These are phyloP conservation scores for Metarhizium album DNA, from an alignment of 2,329 filamentous ascomycete genomes.

Conservation along the genomic window DNA sequence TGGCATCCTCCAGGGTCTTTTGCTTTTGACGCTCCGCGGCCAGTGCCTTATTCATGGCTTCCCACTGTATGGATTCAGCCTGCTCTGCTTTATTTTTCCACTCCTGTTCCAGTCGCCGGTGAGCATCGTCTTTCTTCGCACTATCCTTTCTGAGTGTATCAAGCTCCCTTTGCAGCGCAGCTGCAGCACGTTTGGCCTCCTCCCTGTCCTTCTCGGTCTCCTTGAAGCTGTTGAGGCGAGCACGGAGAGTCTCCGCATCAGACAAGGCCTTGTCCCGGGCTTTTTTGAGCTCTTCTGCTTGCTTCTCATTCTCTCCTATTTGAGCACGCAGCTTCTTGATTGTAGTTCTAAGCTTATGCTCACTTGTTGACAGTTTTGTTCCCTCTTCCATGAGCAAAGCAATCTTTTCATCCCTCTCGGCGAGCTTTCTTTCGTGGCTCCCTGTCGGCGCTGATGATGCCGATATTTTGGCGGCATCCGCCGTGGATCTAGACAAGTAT, in stretches of 20 bases:
- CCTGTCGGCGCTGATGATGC: constrained; percentile 51
- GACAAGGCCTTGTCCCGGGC: constrained; percentile 47
- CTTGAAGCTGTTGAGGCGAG: constrained; percentile 37
- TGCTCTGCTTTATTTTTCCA: constrained; percentile 56
- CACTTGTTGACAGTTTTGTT: constrained; percentile 72
- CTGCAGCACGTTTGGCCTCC: constrained; percentile 42
- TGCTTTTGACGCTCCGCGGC: constrained; percentile 51
- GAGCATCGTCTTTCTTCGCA: constrained; percentile 50
- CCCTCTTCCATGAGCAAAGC: constrained; percentile 87
- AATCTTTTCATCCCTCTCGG: constrained; percentile 85
- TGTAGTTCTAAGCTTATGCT: constrained; percentile 71
- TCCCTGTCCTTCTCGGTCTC: constrained; percentile 43
- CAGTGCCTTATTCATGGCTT: constrained; percentile 55
- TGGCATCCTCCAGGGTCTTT: constrained; percentile 44
- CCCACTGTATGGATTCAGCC: constrained; percentile 53
- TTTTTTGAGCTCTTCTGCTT: constrained; percentile 46
- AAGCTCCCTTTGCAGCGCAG: constrained; percentile 31
- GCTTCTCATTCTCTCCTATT: constrained; percentile 54
- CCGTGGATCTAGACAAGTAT: constrained; percentile 72
- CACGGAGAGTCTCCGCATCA: constrained; percentile 37
- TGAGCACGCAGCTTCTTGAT: constrained; percentile 72
- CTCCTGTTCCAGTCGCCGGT: constrained; percentile 59
- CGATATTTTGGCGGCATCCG: constrained; percentile 61
- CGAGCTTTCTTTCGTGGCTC: constrained; percentile 65
- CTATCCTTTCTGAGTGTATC: constrained; percentile 35